Evolutionary conservation across 2,329 filamentous ascomycete species (phyloP), one percentile per base, ranked within the genome.

Genomic region (Pseudocercospora fuligena): DNA sequence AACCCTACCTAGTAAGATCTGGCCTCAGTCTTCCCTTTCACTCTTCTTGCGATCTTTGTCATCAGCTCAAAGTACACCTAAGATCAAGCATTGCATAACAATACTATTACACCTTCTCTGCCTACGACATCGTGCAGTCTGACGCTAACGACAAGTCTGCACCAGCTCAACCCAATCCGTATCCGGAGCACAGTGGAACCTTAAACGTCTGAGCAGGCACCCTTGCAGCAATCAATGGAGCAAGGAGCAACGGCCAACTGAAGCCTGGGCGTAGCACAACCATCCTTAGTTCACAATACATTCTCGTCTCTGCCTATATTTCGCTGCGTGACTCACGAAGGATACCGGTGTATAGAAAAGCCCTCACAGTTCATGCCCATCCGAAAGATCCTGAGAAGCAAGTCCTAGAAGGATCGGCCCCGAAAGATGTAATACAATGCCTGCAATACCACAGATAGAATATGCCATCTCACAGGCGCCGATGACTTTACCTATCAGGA

Each of bases 401-500:
- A 33, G 31, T 33, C 14, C 36, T n/a, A 40, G 36, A 40, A 40
- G 16, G 14, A 40, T 40, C 36, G 36, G 36, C 36, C 3, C 36
- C 36, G 36, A 40, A 40, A 40, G 36, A 40, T n/a, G n/a, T 23
- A 23, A 21, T 47, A 23, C 47, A 29, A 69, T 69, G 67, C 67
- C 67, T 1, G 64, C 65, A 3, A 64, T 69, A 31, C 67, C 67
- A 14, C 65, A 51, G 23, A 57, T 69, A 23, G 61, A 67, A 58
- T 63, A 72, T 19, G 60, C 60, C 33, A 60, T 61, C 36, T 70
- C 68, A 19, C 69, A 65, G 25, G 66, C 60, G 19, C 66, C 68
- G 29, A 59, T 64, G 25, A 66, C 58, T 16, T 33, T 66, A 9
- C 69, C 70, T 21, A 70, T 75, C 63, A 71, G 71, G 40, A 73